phyloP scores from a whole-genome alignment of 768 basidiomycete genomes.

The Lactifluus subvellereus region DNA sequence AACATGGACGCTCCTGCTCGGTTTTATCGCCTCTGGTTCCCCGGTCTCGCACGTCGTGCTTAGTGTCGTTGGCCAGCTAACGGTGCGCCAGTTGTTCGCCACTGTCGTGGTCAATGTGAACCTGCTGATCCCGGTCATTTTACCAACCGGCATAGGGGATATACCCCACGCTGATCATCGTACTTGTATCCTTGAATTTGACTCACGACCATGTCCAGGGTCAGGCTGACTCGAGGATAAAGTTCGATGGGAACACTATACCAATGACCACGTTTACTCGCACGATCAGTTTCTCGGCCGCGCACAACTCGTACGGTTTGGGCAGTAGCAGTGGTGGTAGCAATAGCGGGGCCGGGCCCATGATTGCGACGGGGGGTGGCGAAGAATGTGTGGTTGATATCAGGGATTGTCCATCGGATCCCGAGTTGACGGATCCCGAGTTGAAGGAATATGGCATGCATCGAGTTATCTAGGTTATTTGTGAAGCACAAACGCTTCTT shows the following conservation, averaged over 20 bases:
- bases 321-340: too few relatives aligned
- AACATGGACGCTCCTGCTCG: conserved; percentile 15
- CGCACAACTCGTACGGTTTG: background rate
- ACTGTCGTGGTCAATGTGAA: background rate
- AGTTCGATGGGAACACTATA: background rate
- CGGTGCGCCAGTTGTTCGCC: background rate
- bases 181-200: conserved; percentile 29
- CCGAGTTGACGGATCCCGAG: background rate
- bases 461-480: background rate
- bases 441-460: background rate
- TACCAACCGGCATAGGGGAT: conserved; percentile 4
- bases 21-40: background rate
- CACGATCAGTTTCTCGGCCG: background rate
- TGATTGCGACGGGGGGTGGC: background rate
- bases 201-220: conserved; percentile 9
- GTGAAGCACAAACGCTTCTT: background rate
- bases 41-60: background rate
- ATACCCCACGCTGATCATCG: conserved; percentile 22
- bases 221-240: background rate
- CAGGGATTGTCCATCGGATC: background rate
- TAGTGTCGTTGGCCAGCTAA: conserved; percentile 10
- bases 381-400: background rate
- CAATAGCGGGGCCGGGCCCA: background rate
- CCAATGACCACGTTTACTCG: background rate
- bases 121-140: background rate